phyloP scores from a whole-genome alignment of 352 stramenopile genomes.

The Plasmopara muralis region DNA sequence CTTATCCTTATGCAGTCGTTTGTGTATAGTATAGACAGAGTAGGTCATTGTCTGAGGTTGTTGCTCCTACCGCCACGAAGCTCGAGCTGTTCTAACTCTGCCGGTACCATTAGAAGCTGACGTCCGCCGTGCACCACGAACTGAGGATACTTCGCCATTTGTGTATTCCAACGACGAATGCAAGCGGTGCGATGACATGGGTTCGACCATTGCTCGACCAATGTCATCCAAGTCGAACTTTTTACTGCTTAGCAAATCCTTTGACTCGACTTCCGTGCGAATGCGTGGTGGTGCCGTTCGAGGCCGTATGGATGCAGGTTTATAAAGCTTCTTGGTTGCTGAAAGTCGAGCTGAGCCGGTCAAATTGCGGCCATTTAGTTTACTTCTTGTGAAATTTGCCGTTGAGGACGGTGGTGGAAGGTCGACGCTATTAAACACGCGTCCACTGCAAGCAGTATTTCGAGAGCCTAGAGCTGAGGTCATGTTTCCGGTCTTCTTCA shows the following conservation, averaged over 20 bases:
- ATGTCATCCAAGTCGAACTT: conserved; percentile 24
- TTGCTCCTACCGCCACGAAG: conserved; percentile 41
- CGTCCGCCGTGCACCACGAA: conserved; percentile 14
- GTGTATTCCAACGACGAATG: conserved; percentile 31
- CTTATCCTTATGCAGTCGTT: not conserved
- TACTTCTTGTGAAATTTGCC: no score
- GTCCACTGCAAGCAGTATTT: conserved; percentile 13
- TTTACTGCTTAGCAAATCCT: conserved; percentile 38
- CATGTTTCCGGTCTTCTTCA: conserved; percentile 14
- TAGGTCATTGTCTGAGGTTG: not conserved
- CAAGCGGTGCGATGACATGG: conserved; percentile 20
- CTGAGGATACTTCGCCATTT: conserved; percentile 2
- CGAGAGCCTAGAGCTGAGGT: conserved; percentile 7
- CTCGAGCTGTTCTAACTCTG: conserved; percentile 29
- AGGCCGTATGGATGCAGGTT: conserved; percentile 17
- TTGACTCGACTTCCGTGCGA: conserved; percentile 40
- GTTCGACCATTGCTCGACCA: conserved; percentile 21
- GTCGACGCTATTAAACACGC: conserved; percentile 28
- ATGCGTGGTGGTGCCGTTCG: conserved; percentile 33
- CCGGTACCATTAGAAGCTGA: conserved; percentile 13
- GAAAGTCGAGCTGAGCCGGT: conserved; percentile 16
- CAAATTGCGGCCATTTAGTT: not conserved
- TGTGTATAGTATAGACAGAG: not conserved
- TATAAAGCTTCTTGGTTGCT: conserved; percentile 11
- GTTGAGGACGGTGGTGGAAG: conserved; percentile 11